Conservation (phyloP, 2,329 filamentous ascomycete species). For the Fusarium vanettenii region DNA sequence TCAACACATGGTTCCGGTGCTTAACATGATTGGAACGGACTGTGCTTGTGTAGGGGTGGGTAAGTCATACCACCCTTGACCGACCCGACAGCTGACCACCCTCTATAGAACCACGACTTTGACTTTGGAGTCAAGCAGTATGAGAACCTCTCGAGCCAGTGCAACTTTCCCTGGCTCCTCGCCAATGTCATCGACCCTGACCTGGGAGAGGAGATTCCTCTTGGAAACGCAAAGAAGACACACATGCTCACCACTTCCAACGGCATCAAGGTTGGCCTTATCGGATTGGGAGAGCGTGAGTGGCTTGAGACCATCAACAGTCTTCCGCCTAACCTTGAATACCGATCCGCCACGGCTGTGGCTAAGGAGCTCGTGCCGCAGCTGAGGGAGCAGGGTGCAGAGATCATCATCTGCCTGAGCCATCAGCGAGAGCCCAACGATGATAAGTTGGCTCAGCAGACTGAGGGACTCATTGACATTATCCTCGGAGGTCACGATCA, state of each 20-base stretch:
- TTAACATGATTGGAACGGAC: slow-evolving; percentile 82
- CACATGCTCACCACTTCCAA: slow-evolving; percentile 83
- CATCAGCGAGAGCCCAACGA: slow-evolving; percentile 93
- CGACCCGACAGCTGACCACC: slow-evolving; percentile 15
- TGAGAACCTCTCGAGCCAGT: slow-evolving; percentile 76
- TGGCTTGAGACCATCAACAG: slow-evolving; percentile 92
- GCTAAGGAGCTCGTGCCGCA: slow-evolving; percentile 80
- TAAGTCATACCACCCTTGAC: slow-evolving; percentile 41
- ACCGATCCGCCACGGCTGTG: slow-evolving; percentile 80
- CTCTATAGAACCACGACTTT: slow-evolving; percentile 82
- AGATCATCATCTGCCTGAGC: slow-evolving; percentile 84
- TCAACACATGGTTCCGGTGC: slow-evolving; percentile 86
- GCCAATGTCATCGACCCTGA: slow-evolving; percentile 90
- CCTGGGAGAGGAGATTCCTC: slow-evolving; percentile 77
- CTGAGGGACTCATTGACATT: slow-evolving; percentile 81
- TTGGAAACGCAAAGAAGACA: slow-evolving; percentile 81
- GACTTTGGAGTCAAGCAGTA: slow-evolving; percentile 92
- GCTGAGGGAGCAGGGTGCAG: slow-evolving; percentile 80
- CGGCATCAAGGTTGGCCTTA: slow-evolving; percentile 86
- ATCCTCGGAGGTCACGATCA: slow-evolving; percentile 93
- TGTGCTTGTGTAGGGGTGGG: slow-evolving; percentile 85
- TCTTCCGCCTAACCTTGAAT: slow-evolving; percentile 83
- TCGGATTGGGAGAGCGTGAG: slow-evolving; percentile 87
- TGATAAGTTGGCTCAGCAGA: slow-evolving; percentile 82
- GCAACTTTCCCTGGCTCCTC: slow-evolving; percentile 88